Evolutionary conservation across 1,284 basidiomycete genomes (phyloP), one percentile per base, ranked within the genome.

Genomic region (Paramarasmius palmivorus): DNA sequence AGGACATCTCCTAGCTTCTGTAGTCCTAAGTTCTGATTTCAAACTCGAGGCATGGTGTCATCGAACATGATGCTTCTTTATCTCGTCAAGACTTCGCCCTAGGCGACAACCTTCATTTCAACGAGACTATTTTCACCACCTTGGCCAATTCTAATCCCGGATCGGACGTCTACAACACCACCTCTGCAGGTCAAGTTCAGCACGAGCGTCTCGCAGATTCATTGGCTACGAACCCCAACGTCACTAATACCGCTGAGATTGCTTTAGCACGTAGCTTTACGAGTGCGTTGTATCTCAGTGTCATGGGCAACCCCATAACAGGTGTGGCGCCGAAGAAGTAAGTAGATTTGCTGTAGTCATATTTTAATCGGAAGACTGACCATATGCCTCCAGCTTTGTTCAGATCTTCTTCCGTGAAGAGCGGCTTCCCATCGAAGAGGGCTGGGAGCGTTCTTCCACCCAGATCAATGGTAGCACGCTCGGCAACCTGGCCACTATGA

Each of bases 11-110:
- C 34, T 29, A 12, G 4, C 5, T 23, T 17, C 17, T 29, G 14
- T 15, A 25, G 15, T 15, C 25, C 1, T 22, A n/a, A n/a, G 12
- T 4, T 41, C 42, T 8, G 20, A 17, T 34, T 15, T 22, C 15
- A 41, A 26, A 14, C 23, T 40, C 3, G 4, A 63, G 61, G 0
- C 63, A 64, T 52, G 56, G 53, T 8, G 55, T 54, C 38, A 55
- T 62, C n/a, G 61, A 64, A 47, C 60, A 61, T 50, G 61, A 64
- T 50, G 61, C 57, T n/a, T 63, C 61, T n/a, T 20, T 61, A 40
- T 61, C 63, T 25, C 58, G 62, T 32, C 41, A 36, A 4, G 62
- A 63, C 47, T 46, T 34, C 29, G 49, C 49, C 19, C 41, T 53
- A 25, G 59, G 61, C 2, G 58, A 61, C 44, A 62, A 59, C 40